phyloP scores from a whole-genome alignment of 139 green algal species.

The Prasinococcaceae sp. region DNA sequence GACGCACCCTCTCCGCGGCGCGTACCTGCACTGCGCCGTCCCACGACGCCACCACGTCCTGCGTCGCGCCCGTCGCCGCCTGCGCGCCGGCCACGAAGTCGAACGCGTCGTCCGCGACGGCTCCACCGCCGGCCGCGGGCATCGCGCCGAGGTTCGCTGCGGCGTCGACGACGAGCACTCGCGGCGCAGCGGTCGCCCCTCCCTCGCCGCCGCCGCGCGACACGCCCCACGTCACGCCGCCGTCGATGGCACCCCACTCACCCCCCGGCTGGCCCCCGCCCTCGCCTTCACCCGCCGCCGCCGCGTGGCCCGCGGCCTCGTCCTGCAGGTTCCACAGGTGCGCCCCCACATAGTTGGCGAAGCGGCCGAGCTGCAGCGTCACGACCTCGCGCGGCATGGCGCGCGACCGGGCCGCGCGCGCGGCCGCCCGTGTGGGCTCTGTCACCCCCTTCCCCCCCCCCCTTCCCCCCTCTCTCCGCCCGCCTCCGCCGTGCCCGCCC shows the following conservation, averaged over 20 bases:
- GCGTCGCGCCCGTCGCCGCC: not conserved
- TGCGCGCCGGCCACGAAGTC: not conserved
- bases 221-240: not conserved
- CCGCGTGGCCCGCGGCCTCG: conserved; percentile 12
- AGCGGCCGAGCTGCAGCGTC: conserved; percentile 57
- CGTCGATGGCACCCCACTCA: not conserved
- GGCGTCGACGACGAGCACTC: not conserved
- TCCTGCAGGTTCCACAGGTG: conserved; percentile 87
- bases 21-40: not conserved
- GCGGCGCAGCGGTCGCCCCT: no score
- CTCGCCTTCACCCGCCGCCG: conserved; percentile 2
- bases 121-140: not conserved
- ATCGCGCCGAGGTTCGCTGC: not conserved
- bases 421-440: no score
- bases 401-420: no score
- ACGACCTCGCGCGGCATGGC: conserved; percentile 50
- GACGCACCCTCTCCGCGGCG: not conserved
- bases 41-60: not conserved
- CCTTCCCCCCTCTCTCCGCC: no score
- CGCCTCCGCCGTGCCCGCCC: no score
- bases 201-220: not conserved
- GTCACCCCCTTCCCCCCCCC: no score
- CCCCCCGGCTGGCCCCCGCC: not conserved
- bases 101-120: not conserved
- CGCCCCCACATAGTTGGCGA: conserved; percentile 60